Evolutionary conservation across 2,329 filamentous ascomycete species (phyloP).

Genomic region (Fusarium burgessii): DNA sequence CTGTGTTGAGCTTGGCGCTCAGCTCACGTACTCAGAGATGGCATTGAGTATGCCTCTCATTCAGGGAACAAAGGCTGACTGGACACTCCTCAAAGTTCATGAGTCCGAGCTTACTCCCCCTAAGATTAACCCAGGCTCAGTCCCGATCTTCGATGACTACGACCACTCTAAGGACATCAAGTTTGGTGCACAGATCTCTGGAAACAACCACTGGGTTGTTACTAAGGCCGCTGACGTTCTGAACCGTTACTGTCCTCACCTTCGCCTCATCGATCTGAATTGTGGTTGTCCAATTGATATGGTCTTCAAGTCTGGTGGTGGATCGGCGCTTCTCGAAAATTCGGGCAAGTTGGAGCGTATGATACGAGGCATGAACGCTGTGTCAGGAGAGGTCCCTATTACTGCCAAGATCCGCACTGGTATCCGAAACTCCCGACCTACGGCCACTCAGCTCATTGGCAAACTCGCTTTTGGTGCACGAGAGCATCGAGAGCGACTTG

Average conservation of each 20-base stretch:
- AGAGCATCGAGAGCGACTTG: slow-evolving; percentile 76
- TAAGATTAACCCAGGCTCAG: slow-evolving; percentile 66
- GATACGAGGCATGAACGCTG: slow-evolving; percentile 93
- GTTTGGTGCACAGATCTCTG: slow-evolving; percentile 93
- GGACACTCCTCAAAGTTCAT: slow-evolving; percentile 94
- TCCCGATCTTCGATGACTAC: slow-evolving; percentile 77
- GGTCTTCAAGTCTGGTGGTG: slow-evolving; percentile 87
- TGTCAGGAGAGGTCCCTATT: slow-evolving; percentile 90
- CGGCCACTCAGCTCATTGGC: slow-evolving; percentile 83
- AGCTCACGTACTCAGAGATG: slow-evolving; percentile 98
- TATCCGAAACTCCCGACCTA: slow-evolving; percentile 82
- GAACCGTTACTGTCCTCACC: slow-evolving; percentile 79
- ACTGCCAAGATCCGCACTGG: slow-evolving; percentile 96
- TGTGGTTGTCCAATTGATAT: slow-evolving; percentile 98
- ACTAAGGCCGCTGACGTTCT: slow-evolving; percentile 89
- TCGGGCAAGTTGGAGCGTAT: slow-evolving; percentile 93
- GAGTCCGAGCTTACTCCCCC: slow-evolving; percentile 83
- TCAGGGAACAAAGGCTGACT: slow-evolving; percentile 91
- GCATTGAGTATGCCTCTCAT: slow-evolving; percentile 90
- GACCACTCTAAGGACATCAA: slow-evolving; percentile 85
- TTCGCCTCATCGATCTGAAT: slow-evolving; percentile 94
- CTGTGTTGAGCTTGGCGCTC: slow-evolving; percentile 88
- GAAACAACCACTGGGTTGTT: slow-evolving; percentile 90
- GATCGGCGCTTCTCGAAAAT: slow-evolving; percentile 90
- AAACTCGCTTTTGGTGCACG: slow-evolving; percentile 83